Evolutionary conservation across 495 filamentous ascomycete genomes (phyloP), one percentile per base, ranked within the genome.

Genomic region (Podospora conica): DNA sequence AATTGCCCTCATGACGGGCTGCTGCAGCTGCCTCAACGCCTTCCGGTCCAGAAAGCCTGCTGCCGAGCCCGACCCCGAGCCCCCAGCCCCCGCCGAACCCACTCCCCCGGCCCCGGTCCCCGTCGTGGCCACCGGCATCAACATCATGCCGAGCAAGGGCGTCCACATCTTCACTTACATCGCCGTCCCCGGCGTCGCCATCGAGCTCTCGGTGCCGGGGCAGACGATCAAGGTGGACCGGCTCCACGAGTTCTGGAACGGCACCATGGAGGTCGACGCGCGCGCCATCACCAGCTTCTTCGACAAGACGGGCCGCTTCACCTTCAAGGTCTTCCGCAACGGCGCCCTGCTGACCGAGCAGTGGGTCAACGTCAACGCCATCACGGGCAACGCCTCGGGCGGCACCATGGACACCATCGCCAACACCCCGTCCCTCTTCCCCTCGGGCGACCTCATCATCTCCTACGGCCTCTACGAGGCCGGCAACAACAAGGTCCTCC

Each of bases 391-490:
- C 55, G 67, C 81, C 11, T 77, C 72, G 55, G 75, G 74, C 15
- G 82, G 82, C 29, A 82, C 74, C 15, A 80, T 85, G 80, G 77
- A 76, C 29, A 74, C 71, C 21, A 81, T 84, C 66, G 76, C 74
- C 40, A 69, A 78, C 28, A 79, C 78, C 12, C 76, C 73, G 1
- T 76, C 79, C n/a, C 71, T 82, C 63, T 67, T 82, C 12, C 60
- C 66, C 29, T 74, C 68, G 54, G 66, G 75, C 57, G 69, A 78
- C 53, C 48, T 67, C 31, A 61, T 69, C 56, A 70, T 85, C 57
- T 69, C 68, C 0, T 86, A 83, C 66, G 82, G 83, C 20, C 79
- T 85, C 64, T 85, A 85, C 73, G 80, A 83, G 24, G 78, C 82
- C 28, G 83, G 83, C 9, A 64, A 82, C 8, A 69, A 74, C 9